Evolutionary conservation across 495 filamentous ascomycete species (phyloP).

Genomic region (Podospora pseudocomata): DNA sequence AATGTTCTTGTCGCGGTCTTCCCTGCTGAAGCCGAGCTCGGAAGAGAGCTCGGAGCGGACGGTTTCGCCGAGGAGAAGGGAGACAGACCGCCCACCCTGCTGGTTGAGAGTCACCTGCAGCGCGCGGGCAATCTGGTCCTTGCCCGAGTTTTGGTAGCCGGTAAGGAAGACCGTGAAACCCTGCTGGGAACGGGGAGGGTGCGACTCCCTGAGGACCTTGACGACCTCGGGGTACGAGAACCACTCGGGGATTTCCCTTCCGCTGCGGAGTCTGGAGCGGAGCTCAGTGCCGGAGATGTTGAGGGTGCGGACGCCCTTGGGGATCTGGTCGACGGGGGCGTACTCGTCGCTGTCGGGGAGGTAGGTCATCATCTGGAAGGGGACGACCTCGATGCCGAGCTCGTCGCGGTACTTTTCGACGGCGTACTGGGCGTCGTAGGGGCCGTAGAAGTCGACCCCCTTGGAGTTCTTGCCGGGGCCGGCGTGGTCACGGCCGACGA

Average conservation of each 20-base stretch:
- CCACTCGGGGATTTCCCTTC: conserved; percentile 95
- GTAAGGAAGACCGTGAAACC: conserved; percentile 98
- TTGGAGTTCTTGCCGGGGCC: conserved; percentile 95
- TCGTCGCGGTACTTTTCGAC: conserved; percentile 96
- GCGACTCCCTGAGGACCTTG: conserved; percentile 88
- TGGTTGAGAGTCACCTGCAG: conserved; percentile 98
- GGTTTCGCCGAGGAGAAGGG: conserved; percentile 89
- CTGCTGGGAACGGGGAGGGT: conserved; percentile 81
- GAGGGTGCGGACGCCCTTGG: conserved; percentile 77
- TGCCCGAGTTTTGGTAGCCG: conserved; percentile 92
- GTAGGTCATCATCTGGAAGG: conserved; percentile 99
- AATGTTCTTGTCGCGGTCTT: conserved; percentile 94
- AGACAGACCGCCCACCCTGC: conserved; percentile 91
- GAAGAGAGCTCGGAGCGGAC: conserved; percentile 90
- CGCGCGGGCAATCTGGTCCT: conserved; percentile 92
- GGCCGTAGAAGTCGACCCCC: conserved; percentile 95
- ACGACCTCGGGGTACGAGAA: conserved; percentile 99
- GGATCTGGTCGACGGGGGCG: conserved; percentile 83
- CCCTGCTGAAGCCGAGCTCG: conserved; percentile 89
- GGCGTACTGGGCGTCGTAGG: conserved; percentile 96
- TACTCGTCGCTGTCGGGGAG: conserved; percentile 97
- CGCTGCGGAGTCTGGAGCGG: conserved; percentile 80
- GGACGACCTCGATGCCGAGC: conserved; percentile 96
- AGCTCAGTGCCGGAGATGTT: conserved; percentile 98
- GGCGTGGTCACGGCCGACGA: conserved; percentile 96